Evolutionary conservation across 2,329 filamentous ascomycete species (phyloP), one percentile per base, ranked within the genome.

Genomic region (Xylariaceae sp.): DNA sequence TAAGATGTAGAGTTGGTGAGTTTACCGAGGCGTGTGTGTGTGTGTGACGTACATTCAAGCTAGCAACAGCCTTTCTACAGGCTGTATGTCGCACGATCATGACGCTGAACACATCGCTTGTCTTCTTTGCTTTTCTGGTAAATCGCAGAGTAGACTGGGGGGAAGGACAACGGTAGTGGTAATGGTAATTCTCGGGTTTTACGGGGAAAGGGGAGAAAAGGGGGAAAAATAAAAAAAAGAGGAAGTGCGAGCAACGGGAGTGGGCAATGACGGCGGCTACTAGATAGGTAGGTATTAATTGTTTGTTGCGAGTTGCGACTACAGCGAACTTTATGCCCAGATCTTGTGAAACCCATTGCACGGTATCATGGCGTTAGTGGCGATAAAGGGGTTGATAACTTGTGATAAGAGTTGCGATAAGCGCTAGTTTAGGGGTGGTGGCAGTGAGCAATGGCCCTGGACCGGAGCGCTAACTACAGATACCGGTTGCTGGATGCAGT

Each of bases 21-120:
- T 19, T 19, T 19, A 47, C 45, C 53, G 48, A 54, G 53, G 50
- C 50, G 39, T 52, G 42, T 11, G 50, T 48, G 39, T 52, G 42
- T 11, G 41, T 47, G 50, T 58, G 48, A 63, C 69, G 60, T 56
- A 73, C 72, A 63, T 71, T 68, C 39, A 66, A 68, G 61, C 64
- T 65, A 54, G 64, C 67, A 55, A 64, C 64, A 59, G 67, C 72
- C 65, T 71, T 74, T 61, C 71, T 75, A 70, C 68, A 72, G 60
- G 69, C 67, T 62, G 66, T 66, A 58, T 57, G 68, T 68, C 71
- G 68, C 54, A 67, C 68, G 59, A 67, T 72, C 76, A 78, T 78
- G 55, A 62, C 55, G 62, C 56, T 58, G 49, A 51, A 53, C 45
- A 55, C 65, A 66, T 65, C 47, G 45, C 64, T 58, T 49, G 35